Evolutionary conservation across 2,329 filamentous ascomycete genomes (phyloP).

Genomic region (Dichotomopilus funicola): DNA sequence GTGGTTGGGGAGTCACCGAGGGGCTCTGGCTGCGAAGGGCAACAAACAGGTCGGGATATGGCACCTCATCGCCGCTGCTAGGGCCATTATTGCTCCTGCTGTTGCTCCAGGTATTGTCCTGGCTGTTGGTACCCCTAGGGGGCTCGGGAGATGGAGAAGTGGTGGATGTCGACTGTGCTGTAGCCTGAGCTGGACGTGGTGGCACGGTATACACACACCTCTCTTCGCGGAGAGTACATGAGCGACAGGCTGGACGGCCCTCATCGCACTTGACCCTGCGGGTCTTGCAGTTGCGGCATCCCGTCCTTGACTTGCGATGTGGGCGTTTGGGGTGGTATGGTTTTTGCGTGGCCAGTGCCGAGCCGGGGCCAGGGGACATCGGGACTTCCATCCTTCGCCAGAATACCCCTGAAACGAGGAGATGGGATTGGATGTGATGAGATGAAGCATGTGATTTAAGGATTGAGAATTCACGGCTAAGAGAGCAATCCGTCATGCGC

Average conservation of each 20-base stretch:
- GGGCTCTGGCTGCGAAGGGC: no score
- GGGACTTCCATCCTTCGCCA: neutral
- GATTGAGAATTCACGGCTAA: no score
- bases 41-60: no score
- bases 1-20: constrained; percentile 28
- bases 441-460: no score
- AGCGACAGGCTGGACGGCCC: constrained; percentile 41
- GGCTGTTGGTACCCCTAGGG: no score
- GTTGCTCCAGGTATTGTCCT: no score
- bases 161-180: neutral
- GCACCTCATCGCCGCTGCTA: no score
- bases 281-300: constrained; percentile 49
- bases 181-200: neutral
- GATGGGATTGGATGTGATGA: no score
- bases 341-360: constrained; percentile 1
- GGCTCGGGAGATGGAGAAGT: constrained; percentile 16
- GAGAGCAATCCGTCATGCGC: no score
- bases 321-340: constrained; percentile 44
- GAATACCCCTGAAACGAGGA: no score
- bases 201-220: constrained; percentile 38
- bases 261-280: constrained; percentile 51
- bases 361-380: neutral
- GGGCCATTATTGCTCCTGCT: no score
- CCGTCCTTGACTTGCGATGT: constrained; percentile 48
- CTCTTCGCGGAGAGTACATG: constrained; percentile 42